Conservation (phyloP, 1,284 basidiomycete genomes). For the Tylopilus orsonianus region DNA sequence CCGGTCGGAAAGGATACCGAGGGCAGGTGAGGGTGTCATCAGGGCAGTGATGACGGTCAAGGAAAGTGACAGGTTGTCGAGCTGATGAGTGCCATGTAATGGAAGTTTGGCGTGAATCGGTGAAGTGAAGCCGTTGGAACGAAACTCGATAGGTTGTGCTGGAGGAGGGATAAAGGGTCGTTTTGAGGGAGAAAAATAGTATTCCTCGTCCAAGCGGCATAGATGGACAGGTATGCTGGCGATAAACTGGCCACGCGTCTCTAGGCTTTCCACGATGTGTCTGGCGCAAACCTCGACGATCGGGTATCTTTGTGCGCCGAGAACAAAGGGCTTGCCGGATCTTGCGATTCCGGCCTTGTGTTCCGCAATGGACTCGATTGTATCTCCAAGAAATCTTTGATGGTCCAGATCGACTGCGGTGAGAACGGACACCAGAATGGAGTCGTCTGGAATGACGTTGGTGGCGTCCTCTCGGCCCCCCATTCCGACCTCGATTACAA, state of each 20-base stretch:
- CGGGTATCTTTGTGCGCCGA: constrained; percentile 66
- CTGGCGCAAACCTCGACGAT: constrained; percentile 49
- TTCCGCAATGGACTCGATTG: constrained; percentile 71
- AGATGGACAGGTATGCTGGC: constrained; percentile 29
- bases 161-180: constrained; percentile 39
- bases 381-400: constrained; percentile 83
- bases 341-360: constrained; percentile 89
- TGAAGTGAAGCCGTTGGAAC: constrained; percentile 42
- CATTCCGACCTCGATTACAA: constrained; percentile 93
- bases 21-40: constrained; percentile 43
- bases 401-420: constrained; percentile 92
- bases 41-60: constrained; percentile 65
- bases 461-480: constrained; percentile 93
- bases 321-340: constrained; percentile 65
- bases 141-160: constrained; percentile 44
- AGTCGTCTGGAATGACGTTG: constrained; percentile 76
- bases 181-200: constrained; percentile 36
- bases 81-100: constrained; percentile 81
- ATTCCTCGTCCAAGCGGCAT: constrained; percentile 30
- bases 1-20: constrained; percentile 18
- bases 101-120: constrained; percentile 46
- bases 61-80: constrained; percentile 77
- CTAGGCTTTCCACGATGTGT: constrained; percentile 36
- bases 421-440: constrained; percentile 77
- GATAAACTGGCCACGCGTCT: constrained; percentile 45